Evolutionary conservation across 2,329 filamentous ascomycete species (phyloP), one percentile per base, ranked within the genome.

Genomic region (Curvularia verruculosa): DNA sequence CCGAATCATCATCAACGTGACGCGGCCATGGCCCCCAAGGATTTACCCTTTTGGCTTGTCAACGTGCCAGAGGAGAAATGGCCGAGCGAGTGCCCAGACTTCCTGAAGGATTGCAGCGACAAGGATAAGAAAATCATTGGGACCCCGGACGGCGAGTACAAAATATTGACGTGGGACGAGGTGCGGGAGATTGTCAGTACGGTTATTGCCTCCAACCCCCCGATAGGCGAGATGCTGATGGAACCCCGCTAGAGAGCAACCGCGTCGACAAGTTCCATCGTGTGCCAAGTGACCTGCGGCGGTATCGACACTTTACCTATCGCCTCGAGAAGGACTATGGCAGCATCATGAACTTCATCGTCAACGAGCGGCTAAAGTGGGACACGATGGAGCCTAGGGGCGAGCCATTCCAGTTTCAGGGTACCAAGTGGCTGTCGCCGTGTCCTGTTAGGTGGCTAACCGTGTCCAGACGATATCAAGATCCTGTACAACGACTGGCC

Each of bases 401-500:
- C 5, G 56, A 58, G 18, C 78, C 78, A 7, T 84, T 84, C 60
- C 77, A 77, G 28, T 73, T 78, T 55, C 29, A 57, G 23, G 57
- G 57, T 59, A 53, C 19, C 49, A 54, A 53, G 13, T n/a, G 29
- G 26, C 21, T n/a, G 8, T 12, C 19, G 39, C 31, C 19, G 10
- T 26, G 45, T 34, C 39, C 8, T 18, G 34, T n/a, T n/a, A n/a
- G n/a, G 26, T 41, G 21, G 24, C 64, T 77, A 49, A 52, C 51
- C 24, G 49, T 19, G 21, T 40, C 34, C 45, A 82, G 82, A 79
- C 45, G 89, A 95, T 69, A 78, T 88, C 67, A 92, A 87, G 75
- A 87, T 96, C 46, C 76, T 96, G 39, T 86, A 85, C 77, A 98
- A 98, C 72, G 93, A 98, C 81, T 97, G 92, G 91, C 94, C 94